These are phyloP conservation scores for Candida sakaeoensis DNA, from an alignment of 805 yeast species.

Conservation along the genomic window DNA sequence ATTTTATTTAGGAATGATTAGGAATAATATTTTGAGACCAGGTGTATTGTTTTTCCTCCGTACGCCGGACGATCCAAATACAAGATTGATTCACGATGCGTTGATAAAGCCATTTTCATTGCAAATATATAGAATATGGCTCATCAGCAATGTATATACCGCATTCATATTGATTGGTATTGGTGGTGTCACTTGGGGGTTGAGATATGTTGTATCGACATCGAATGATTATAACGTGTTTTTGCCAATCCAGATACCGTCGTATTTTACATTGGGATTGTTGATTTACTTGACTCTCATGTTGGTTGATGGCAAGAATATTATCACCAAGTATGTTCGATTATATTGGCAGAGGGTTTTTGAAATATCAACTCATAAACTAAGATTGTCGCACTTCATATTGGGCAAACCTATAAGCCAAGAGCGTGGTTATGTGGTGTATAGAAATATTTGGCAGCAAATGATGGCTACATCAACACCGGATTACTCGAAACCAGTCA, in stretches of 20 bases:
- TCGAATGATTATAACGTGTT: conserved; percentile 16
- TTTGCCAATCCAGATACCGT: conserved; percentile 23
- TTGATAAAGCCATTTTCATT: conserved; percentile 68
- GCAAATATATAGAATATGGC: conserved; percentile 67
- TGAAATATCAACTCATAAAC: conserved; percentile 46
- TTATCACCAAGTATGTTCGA: conserved; percentile 31
- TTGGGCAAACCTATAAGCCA: conserved; percentile 56
- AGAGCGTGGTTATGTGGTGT: conserved; percentile 68
- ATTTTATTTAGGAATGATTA: conserved; percentile 76
- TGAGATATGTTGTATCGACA: conserved; percentile 25
- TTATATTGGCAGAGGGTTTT: conserved; percentile 64
- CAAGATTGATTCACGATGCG: conserved; percentile 83
- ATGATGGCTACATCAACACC: conserved; percentile 41
- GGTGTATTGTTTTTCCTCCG: conserved; percentile 91
- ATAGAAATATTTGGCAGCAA: conserved; percentile 47
- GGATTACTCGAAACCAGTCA: conserved; percentile 57
- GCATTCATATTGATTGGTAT: conserved; percentile 71
- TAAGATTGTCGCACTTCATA: conserved; percentile 81
- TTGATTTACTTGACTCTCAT: background rate
- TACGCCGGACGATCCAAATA: conserved; percentile 91
- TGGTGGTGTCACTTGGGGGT: conserved; percentile 58
- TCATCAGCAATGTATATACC: conserved; percentile 74
- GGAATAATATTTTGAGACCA: conserved; percentile 68
- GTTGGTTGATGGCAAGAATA: conserved; percentile 5
- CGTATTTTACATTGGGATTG: conserved; percentile 5